Base-by-base conservation (phyloP, 73 alveolate genomes). In the Paramecium octaurelia region DNA sequence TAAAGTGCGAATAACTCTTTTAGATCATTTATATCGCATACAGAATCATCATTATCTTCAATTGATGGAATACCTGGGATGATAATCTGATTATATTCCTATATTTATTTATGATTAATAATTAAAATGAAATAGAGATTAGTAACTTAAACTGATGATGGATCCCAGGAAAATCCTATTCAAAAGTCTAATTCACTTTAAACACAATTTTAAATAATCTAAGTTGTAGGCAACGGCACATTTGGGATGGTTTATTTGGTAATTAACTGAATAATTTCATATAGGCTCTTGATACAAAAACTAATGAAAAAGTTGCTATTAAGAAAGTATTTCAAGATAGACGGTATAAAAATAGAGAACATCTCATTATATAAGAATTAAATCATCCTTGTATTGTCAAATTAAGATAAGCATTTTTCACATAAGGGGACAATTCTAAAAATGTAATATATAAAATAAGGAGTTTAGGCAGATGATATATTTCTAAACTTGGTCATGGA, bases 301-400 rank as follows among this genome's bases (percentile, higher is more conserved):
- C 98, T 11, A 96, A 96, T 16, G 99, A 96, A 57, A 90, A 86
- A 24, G 99, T 96, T 2, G 99, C 99, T 16, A 94, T 96, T 12
- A 96, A 96, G 92, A 95, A 93, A 59, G 99, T 97, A 43, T 96
- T 92, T 77, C 96, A 96, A 86, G 98, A 96, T 80, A 97, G 96
- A 93, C 71, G 99, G 83, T 97, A 97, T 94, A 96, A 96, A 88
- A 97, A 97, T 86, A 92, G 99, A 76, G 99, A 97, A 93, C 95
- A 95, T 57, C 92, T 69, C 92, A 97, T 95, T 86, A 93, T 97
- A 93, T 95, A 96, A 86, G 99, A 95, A 89, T 96, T 97, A 60
- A 92, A 88, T 76, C 99, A 97, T 86, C 98, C 98, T 10, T 95
- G 96, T 86, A 94, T 96, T 24, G 92, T 97, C 46, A 93, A 92